Percentiles rank a stretch among this genome's conserved stretches.
These are phyloP conservation scores for Irpex sp. DNA, from an alignment of 1,284 basidiomycete species.

Conservation along the genomic window DNA sequence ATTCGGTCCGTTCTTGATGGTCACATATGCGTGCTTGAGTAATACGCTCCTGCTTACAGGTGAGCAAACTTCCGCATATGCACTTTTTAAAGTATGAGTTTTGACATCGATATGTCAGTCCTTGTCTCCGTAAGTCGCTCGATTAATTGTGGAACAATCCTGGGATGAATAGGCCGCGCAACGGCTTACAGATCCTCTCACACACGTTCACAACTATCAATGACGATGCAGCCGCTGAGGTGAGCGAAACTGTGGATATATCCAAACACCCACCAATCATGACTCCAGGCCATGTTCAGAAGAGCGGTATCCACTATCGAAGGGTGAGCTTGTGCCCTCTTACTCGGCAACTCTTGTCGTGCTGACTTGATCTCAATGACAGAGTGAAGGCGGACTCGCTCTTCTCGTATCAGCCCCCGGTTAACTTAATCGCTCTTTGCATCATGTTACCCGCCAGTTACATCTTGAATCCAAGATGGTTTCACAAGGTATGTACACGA, in stretches of 20 bases:
- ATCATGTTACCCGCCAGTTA: conserved; percentile 84
- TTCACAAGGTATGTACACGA: conserved; percentile 64
- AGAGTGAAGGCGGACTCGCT: conserved; percentile 86
- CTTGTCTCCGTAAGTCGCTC: conserved; percentile 65
- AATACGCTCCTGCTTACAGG: conserved; percentile 84
- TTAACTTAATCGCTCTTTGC: conserved; percentile 81
- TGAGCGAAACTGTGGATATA: conserved; percentile 25
- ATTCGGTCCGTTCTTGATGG: conserved; percentile 87
- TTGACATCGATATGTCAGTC: conserved; percentile 37
- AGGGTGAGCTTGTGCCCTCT: conserved; percentile 46
- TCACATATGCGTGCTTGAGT: conserved; percentile 81
- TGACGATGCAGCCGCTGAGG: conserved; percentile 89
- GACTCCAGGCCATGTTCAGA: conserved; percentile 80
- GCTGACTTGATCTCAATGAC: conserved; percentile 19
- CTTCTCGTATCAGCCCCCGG: conserved; percentile 90
- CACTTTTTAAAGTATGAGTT: conserved; percentile 5
- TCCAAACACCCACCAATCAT: conserved; percentile 1
- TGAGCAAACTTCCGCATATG: conserved; percentile 25
- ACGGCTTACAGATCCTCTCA: conserved; percentile 67
- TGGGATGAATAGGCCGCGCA: not conserved
- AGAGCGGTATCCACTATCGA: conserved; percentile 88
- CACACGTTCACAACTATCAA: conserved; percentile 92
- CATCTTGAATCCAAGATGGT: conserved; percentile 74
- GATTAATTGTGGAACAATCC: not conserved
- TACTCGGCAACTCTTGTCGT: conserved; percentile 9